phyloP scores from a whole-genome alignment of 352 stramenopile species.

The Phytophthora sojae region DNA sequence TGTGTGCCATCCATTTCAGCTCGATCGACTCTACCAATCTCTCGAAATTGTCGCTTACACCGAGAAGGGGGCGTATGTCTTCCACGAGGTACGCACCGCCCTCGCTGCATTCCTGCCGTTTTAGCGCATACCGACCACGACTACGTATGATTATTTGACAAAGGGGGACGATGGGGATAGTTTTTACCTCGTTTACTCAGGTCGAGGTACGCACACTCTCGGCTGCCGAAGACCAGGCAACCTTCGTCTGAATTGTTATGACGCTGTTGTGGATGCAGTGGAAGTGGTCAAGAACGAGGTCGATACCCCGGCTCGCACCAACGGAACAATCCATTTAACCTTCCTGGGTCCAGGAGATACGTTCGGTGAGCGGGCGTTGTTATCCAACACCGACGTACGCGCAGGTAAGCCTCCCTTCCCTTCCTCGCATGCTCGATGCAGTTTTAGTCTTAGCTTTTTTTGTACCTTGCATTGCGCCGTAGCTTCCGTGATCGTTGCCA shows the following conservation, averaged over 20 bases:
- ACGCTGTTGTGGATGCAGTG: conserved; percentile 38
- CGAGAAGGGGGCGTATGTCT: conserved; percentile 63
- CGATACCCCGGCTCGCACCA: conserved; percentile 20
- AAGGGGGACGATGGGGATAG: conserved; percentile 80
- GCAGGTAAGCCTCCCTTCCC: conserved; percentile 45
- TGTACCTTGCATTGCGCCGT: conserved; percentile 1
- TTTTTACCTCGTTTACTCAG: conserved; percentile 83
- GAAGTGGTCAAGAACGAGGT: conserved; percentile 58
- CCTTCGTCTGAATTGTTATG: background rate
- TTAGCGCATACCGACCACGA: background rate
- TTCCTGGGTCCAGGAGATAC: conserved; percentile 67
- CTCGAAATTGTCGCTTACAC: conserved; percentile 58
- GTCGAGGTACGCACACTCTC: conserved; percentile 51
- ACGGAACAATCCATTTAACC: conserved; percentile 47
- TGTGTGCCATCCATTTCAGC: conserved; percentile 37
- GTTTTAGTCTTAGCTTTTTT: background rate
- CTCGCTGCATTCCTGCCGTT: background rate
- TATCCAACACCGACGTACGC: conserved; percentile 66
- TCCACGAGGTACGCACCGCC: conserved; percentile 52
- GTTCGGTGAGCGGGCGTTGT: conserved; percentile 79
- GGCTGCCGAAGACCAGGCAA: background rate
- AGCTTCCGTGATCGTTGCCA: conserved; percentile 69
- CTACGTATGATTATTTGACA: conserved; percentile 1
- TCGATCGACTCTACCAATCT: conserved; percentile 82
- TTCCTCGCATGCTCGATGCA: background rate